A percentile compares a stretch with the other conserved stretches of the same genome.
Evolutionary conservation across 352 stramenopile species (phyloP).

Genomic region (Phytophthora pistaciae): DNA sequence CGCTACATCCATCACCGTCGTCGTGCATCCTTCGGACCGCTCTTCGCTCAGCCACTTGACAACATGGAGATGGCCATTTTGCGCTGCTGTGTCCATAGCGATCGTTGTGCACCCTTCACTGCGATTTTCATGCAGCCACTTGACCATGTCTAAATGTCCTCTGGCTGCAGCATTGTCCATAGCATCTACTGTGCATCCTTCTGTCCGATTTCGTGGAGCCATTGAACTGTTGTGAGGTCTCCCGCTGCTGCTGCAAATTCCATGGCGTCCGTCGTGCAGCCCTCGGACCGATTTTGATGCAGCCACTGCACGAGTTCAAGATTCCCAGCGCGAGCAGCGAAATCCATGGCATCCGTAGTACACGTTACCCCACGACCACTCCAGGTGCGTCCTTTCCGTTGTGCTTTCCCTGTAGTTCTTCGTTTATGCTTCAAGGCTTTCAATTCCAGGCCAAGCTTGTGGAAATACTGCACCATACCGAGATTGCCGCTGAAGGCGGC

Average conservation of each 20-base stretch:
- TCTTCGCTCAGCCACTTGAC: too few relatives aligned
- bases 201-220: neutral
- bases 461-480: too few relatives aligned
- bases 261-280: neutral
- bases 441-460: too few relatives aligned
- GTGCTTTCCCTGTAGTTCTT: too few relatives aligned
- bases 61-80: too few relatives aligned
- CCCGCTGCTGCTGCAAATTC: neutral
- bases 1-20: too few relatives aligned
- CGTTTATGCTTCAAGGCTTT: too few relatives aligned
- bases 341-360: neutral
- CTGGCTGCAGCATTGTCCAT: neutral
- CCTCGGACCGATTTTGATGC: neutral
- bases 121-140: neutral
- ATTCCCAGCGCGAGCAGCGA: neutral
- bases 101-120: neutral
- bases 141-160: neutral
- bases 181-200: neutral
- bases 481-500: too few relatives aligned
- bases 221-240: neutral
- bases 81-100: too few relatives aligned
- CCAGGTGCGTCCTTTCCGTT: too few relatives aligned
- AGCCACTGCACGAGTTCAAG: constrained; percentile 5
- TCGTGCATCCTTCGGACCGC: too few relatives aligned
- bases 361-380: too few relatives aligned